Percentiles rank a stretch among this genome's conserved stretches.
Evolutionary conservation across 2,329 filamentous ascomycete genomes (phyloP).

Genomic region (Neoascochyta sp.): DNA sequence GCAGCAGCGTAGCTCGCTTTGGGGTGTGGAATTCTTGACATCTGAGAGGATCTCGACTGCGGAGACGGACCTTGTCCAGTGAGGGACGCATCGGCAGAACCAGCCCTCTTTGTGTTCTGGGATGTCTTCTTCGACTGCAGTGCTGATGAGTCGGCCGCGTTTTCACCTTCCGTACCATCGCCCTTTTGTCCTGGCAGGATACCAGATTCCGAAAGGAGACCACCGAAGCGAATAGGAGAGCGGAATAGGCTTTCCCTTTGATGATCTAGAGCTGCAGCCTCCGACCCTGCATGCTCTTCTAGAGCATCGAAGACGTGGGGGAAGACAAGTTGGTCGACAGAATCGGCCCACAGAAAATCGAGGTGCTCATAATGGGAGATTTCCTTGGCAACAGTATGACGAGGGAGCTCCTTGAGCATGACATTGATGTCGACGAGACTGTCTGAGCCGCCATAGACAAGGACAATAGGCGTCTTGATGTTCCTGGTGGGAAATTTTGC

Average conservation of each 20-base stretch:
- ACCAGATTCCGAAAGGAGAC: slow-evolving; percentile 24
- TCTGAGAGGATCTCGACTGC: slow-evolving; percentile 12
- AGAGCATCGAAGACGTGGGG: slow-evolving; percentile 88
- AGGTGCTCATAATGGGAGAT: slow-evolving; percentile 94
- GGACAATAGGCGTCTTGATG: slow-evolving; percentile 90
- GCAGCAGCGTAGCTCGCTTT: slow-evolving; percentile 11
- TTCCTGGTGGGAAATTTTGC: slow-evolving; percentile 95
- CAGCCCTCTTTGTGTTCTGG: slow-evolving; percentile 1
- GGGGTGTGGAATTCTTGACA: slow-evolving; percentile 18
- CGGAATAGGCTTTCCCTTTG: slow-evolving; percentile 24
- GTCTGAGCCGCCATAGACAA: slow-evolving; percentile 91
- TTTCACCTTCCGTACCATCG: slow-evolving; percentile 7
- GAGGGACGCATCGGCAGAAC: too few species aligned
- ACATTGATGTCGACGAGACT: slow-evolving; percentile 89
- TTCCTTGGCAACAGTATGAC: slow-evolving; percentile 78
- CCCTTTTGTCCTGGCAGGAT: slow-evolving; percentile 13
- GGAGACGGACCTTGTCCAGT: slow-evolving; percentile 9
- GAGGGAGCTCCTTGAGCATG: slow-evolving; percentile 85
- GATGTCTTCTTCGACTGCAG: slow-evolving; percentile 5
- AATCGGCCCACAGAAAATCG: slow-evolving; percentile 90
- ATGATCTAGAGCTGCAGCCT: slow-evolving; percentile 1
- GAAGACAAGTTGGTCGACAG: slow-evolving; percentile 81
- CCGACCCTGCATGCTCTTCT: slow-evolving; percentile 55
- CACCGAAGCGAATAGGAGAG: slow-evolving; percentile 27
- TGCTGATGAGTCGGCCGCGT: slow-evolving; percentile 4